Evolutionary conservation across 202 grass and related monocot genomes (phyloP).

Genomic region (Cymbopogon flexuosus): DNA sequence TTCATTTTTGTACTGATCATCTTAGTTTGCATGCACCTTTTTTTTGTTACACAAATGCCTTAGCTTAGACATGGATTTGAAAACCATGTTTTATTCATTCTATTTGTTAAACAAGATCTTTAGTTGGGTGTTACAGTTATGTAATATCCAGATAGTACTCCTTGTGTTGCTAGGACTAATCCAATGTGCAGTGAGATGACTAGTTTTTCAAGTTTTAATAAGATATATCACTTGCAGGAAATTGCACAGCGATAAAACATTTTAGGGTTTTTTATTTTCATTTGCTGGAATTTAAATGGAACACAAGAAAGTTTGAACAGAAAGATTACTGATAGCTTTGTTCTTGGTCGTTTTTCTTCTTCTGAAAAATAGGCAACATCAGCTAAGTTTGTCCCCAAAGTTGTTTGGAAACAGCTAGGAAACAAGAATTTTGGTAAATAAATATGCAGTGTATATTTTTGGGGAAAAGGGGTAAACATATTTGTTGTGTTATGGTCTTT

Average conservation of each 20-base stretch:
- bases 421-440: background rate
- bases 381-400: background rate
- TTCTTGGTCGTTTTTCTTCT: background rate
- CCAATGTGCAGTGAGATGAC: background rate
- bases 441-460: background rate
- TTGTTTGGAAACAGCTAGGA: background rate
- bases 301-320: background rate
- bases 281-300: background rate
- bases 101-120: background rate
- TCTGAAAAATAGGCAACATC: background rate
- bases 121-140: constrained; percentile 1
- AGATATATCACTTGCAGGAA: background rate
- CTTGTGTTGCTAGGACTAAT: background rate
- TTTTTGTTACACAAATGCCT: constrained; percentile 23
- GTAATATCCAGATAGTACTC: background rate
- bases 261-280: background rate
- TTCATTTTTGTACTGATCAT: constrained; percentile 7
- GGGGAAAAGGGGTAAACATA: background rate
- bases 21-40: constrained; percentile 27
- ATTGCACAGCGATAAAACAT: background rate
- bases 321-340: background rate
- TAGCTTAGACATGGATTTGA: background rate
- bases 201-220: background rate
- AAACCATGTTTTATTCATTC: background rate
- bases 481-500: background rate